Conservation (phyloP, 768 basidiomycete genomes). For the Clitopilus hobsonii region DNA sequence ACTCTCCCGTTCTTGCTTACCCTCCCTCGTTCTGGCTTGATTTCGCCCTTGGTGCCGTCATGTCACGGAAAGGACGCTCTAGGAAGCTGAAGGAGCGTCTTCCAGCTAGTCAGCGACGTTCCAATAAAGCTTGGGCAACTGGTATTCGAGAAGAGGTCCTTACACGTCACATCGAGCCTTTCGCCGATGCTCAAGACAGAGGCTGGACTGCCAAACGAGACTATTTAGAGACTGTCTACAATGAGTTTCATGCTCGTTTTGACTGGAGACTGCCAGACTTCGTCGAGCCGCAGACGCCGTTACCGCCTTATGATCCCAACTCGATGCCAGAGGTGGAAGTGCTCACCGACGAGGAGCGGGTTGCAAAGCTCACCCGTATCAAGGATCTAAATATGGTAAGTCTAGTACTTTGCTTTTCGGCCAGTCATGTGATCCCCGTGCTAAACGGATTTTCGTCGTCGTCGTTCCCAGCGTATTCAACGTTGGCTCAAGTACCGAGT, state of each 20-base stretch:
- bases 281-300: neutral
- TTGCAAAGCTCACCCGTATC: neutral
- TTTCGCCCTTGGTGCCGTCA: too few relatives aligned
- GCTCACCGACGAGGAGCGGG: neutral
- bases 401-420: neutral
- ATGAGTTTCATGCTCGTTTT: neutral
- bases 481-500: neutral
- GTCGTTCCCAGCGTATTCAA: neutral
- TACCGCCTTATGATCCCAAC: neutral
- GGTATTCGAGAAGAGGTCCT: neutral
- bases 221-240: neutral
- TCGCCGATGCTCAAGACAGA: neutral
- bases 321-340: neutral
- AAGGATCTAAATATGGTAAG: neutral
- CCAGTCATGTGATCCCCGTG: neutral
- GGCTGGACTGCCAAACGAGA: neutral
- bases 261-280: neutral
- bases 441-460: neutral
- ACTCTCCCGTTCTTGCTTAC: too few relatives aligned
- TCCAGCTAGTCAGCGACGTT: neutral
- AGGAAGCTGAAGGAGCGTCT: neutral
- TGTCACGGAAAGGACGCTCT: neutral
- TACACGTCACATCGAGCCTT: neutral
- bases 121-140: neutral
- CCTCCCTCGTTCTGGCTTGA: too few relatives aligned